Evolutionary conservation across 2,329 filamentous ascomycete genomes (phyloP).

Genomic region (Trichoderma semiorbis): DNA sequence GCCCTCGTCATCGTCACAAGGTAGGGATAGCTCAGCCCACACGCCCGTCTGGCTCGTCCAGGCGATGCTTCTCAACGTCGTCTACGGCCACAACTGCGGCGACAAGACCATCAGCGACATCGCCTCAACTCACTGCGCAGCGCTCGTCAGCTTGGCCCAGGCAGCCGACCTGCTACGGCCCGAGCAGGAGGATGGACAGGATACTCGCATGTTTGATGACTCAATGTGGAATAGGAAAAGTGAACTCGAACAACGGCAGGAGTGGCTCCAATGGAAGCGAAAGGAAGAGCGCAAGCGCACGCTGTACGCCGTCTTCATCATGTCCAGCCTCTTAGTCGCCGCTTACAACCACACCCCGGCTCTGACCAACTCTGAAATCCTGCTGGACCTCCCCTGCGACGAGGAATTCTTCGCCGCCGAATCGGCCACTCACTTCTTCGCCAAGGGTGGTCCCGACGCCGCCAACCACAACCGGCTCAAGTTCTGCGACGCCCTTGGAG

Average conservation of each 20-base stretch:
- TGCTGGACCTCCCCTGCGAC: slow-evolving; percentile 84
- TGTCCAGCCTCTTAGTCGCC: slow-evolving; percentile 86
- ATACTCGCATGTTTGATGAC: slow-evolving; percentile 57
- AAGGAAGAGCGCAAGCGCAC: slow-evolving; percentile 90
- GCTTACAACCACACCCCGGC: slow-evolving; percentile 91
- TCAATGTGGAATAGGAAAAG: slow-evolving; percentile 44
- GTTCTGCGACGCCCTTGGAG: slow-evolving; percentile 78
- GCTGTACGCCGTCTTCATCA: slow-evolving; percentile 82
- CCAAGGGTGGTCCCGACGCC: slow-evolving; percentile 67
- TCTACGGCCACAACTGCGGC: slow-evolving; percentile 92
- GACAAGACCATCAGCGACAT: slow-evolving; percentile 90
- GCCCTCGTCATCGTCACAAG: slow-evolving; percentile 30
- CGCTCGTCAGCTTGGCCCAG: slow-evolving; percentile 84
- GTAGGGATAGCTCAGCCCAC: slow-evolving; percentile 60
- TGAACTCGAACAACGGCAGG: slow-evolving; percentile 49
- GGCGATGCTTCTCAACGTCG: slow-evolving; percentile 92
- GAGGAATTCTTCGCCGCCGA: slow-evolving; percentile 88
- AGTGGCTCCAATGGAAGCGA: slow-evolving; percentile 84
- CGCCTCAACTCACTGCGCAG: slow-evolving; percentile 86
- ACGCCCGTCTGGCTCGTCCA: slow-evolving; percentile 94
- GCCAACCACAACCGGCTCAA: slow-evolving; percentile 69
- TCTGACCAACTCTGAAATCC: slow-evolving; percentile 90
- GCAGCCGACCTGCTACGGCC: slow-evolving; percentile 68
- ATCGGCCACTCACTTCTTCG: slow-evolving; percentile 74
- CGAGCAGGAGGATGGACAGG: slow-evolving; percentile 39